phyloP scores from a whole-genome alignment of 1,139 yeast genomes.

The Pichia sp. region DNA sequence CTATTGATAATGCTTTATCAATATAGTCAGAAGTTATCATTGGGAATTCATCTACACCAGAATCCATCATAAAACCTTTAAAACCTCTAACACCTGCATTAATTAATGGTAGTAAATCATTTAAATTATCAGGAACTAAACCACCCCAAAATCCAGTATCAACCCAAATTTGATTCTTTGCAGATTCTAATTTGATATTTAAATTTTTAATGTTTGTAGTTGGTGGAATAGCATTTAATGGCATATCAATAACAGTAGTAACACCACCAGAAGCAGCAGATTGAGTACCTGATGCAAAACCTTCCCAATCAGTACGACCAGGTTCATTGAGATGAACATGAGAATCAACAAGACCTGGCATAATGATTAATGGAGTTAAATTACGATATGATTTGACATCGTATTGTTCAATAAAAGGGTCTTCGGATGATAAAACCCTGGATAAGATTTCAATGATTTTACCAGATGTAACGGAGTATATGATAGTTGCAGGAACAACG shows the following conservation, averaged over 20 bases:
- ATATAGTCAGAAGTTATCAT: slow-evolving; percentile 62
- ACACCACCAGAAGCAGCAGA: slow-evolving; percentile 96
- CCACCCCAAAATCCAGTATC: slow-evolving; percentile 98
- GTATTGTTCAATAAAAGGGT: slow-evolving; percentile 37
- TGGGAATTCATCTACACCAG: slow-evolving; percentile 94
- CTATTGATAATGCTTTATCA: slow-evolving; percentile 54
- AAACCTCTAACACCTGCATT: slow-evolving; percentile 86
- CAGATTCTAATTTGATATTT: slow-evolving; percentile 68
- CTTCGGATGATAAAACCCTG: slow-evolving; percentile 33
- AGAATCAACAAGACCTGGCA: slow-evolving; percentile 91
- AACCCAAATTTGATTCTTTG: slow-evolving; percentile 79
- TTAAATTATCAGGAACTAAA: slow-evolving; percentile 67
- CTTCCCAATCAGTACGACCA: slow-evolving; percentile 95
- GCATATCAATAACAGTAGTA: slow-evolving; percentile 94
- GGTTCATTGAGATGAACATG: slow-evolving; percentile 95
- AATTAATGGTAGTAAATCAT: slow-evolving; percentile 66
- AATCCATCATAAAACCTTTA: slow-evolving; percentile 83
- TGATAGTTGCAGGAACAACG: slow-evolving; percentile 59
- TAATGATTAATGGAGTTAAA: slow-evolving; percentile 58
- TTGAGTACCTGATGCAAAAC: slow-evolving; percentile 86
- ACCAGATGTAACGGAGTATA: slow-evolving; percentile 59
- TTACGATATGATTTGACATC: slow-evolving; percentile 42
- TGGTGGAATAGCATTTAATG: slow-evolving; percentile 91
- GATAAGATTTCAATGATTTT: slow-evolving; percentile 49
- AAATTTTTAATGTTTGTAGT: slow-evolving; percentile 80